Evolutionary conservation across 176 grass and related monocot genomes (phyloP), one percentile per base, ranked within the genome.

Genomic region (Aegilops longissima): DNA sequence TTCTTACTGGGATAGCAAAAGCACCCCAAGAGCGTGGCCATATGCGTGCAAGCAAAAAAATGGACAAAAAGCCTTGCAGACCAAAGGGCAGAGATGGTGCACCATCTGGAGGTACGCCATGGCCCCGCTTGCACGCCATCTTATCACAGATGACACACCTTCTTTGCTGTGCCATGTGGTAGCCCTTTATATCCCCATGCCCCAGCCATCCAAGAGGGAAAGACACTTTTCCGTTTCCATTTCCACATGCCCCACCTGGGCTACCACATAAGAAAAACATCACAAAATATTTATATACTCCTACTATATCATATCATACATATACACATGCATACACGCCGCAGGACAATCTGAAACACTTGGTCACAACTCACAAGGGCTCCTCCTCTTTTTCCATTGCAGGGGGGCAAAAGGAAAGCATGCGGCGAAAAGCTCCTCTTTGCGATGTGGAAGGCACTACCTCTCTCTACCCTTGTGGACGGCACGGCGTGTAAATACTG

Each of bases 371-470:
- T 54, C 0, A 54, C 51, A 54, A 65, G 44, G 12, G 44, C 44
- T 73, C 24, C 3, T 84, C 81, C 80, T 25, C 23, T 12, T 66
- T 54, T 89, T 40, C 82, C 82, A 70, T 85, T 76, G 84, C 78
- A 91, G 89, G 76, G 76, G 38, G 65, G 80, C 73, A 79, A 88
- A 88, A 21, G 64, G 30, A 77, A 56, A 83, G 70, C 65, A 86
- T 59, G 2, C 1, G 30, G 30, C 30, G 30, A 49, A 92, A 92
- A 91, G 90, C 20, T 65, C 7, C 9, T 34, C 90, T 89, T 84
- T 89, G 89, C 70, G 86, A 95, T 70, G 91, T 91, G 93, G 89
- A 93, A 87, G 75, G 68, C 91, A 95, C 87, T 85, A 88, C 73
- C 73, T 29, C 24, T 25, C 72, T 27, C 25, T 47, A 0, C 54